Evolutionary conservation across 352 stramenopile species (phyloP).

Genomic region (Phytophthora pinifolia): DNA sequence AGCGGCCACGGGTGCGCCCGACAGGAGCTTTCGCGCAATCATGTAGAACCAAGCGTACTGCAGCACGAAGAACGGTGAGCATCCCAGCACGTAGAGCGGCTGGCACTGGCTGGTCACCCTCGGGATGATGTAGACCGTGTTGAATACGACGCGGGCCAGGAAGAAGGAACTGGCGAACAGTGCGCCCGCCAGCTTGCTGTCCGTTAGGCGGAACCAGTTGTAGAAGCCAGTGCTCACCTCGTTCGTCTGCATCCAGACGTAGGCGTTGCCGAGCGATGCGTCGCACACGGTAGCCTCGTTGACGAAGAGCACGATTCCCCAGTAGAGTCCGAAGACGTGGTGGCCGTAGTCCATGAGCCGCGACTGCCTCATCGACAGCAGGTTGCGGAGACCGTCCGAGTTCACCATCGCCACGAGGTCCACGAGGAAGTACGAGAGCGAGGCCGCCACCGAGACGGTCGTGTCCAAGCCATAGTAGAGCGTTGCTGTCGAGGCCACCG

Average conservation of each 20-base stretch:
- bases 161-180: constrained; percentile 71
- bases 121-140: constrained; percentile 66
- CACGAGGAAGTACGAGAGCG: constrained; percentile 71
- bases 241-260: constrained; percentile 86
- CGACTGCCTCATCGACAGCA: constrained; percentile 42
- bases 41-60: constrained; percentile 81
- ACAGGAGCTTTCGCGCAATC: constrained; percentile 60
- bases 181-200: constrained; percentile 49
- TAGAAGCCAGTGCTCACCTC: constrained; percentile 82
- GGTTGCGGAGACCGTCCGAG: constrained; percentile 42
- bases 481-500: constrained; percentile 42
- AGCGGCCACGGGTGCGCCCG: constrained; percentile 1
- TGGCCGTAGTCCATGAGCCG: constrained; percentile 74
- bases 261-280: constrained; percentile 55
- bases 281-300: constrained; percentile 60
- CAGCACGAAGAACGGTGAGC: constrained; percentile 65
- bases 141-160: constrained; percentile 67
- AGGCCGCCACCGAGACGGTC: constrained; percentile 59
- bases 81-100: constrained; percentile 50
- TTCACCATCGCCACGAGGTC: constrained; percentile 65
- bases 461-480: constrained; percentile 47
- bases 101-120: constrained; percentile 45
- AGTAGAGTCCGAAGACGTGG: constrained; percentile 67
- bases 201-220: constrained; percentile 77
- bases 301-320: constrained; percentile 58